These are phyloP conservation scores for Nemania sp. DNA, from an alignment of 2,329 filamentous ascomycete genomes.

Conservation along the genomic window DNA sequence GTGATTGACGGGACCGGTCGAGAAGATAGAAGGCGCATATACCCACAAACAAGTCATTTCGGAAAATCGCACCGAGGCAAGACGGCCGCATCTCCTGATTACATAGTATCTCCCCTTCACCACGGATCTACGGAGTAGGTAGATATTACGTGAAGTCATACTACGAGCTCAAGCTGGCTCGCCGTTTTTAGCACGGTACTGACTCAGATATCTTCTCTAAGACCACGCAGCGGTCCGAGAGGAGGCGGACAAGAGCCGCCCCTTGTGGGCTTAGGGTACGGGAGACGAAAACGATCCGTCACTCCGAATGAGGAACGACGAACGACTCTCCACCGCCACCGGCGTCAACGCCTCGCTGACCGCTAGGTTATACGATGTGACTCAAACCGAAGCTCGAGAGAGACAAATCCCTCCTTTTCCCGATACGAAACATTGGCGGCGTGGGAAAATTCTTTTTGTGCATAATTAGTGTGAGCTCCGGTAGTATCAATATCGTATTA, in stretches of 20 bases:
- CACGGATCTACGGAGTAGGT: neutral
- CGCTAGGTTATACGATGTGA: neutral
- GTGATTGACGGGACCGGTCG: neutral
- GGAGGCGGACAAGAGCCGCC: neutral
- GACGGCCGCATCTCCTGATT: neutral
- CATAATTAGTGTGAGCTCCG: neutral
- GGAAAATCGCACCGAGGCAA: neutral
- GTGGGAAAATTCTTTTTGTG: neutral
- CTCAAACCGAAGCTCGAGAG: neutral
- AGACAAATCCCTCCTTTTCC: neutral
- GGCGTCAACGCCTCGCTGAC: neutral
- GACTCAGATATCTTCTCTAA: neutral
- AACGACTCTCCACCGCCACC: constrained; percentile 3
- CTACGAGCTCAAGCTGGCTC: neutral
- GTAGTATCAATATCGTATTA: neutral
- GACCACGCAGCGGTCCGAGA: neutral
- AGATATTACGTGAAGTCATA: neutral
- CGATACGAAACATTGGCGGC: neutral
- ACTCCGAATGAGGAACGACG: neutral
- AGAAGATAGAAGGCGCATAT: neutral
- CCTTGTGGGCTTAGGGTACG: neutral
- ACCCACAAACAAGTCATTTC: neutral
- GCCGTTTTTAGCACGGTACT: constrained; percentile 1
- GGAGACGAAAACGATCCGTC: constrained; percentile 2
- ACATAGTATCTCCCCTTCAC: neutral